A percentile compares a stretch with the other conserved stretches of the same genome.
Evolutionary conservation across 345 rosid genomes (phyloP).

Genomic region (Anastatica hierochuntica): DNA sequence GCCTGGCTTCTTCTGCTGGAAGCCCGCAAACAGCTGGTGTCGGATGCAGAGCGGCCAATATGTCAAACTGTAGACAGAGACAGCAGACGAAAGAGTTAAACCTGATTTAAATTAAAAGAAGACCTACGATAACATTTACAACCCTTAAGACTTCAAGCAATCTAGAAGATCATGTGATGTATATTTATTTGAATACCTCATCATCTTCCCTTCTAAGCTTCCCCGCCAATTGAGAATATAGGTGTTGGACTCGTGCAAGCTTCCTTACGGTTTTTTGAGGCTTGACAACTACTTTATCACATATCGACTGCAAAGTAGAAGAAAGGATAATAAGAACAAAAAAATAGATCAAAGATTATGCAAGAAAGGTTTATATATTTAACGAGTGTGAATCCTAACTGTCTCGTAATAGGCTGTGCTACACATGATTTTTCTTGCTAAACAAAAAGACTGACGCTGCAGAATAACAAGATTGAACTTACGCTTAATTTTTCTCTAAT

Average conservation of each 20-base stretch:
- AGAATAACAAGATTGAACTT: conserved; percentile 25
- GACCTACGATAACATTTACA: background rate
- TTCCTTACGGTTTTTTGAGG: conserved; percentile 68
- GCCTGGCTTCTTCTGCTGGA: conserved; percentile 81
- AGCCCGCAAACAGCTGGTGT: conserved; percentile 97
- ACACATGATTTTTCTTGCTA: background rate
- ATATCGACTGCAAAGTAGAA: conserved; percentile 45
- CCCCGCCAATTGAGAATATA: conserved; percentile 67
- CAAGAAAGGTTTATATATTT: background rate
- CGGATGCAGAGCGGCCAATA: conserved; percentile 84
- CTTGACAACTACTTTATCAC: conserved; percentile 46
- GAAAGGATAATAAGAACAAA: background rate
- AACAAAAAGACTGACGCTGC: background rate
- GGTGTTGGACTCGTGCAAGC: conserved; percentile 77
- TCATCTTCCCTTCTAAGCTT: conserved; percentile 68
- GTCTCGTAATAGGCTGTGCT: background rate
- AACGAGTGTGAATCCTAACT: background rate
- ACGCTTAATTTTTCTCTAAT: conserved; percentile 67
- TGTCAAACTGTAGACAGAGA: conserved; percentile 43
- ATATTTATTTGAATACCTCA: conserved; percentile 37
- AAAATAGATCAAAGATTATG: background rate
- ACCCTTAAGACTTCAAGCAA: background rate
- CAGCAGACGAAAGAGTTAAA: background rate
- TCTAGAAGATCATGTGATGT: background rate
- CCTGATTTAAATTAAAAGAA: background rate